Evolutionary conservation across 208 protist genomes (phyloP).

Genomic region (Polymyxa betae): DNA sequence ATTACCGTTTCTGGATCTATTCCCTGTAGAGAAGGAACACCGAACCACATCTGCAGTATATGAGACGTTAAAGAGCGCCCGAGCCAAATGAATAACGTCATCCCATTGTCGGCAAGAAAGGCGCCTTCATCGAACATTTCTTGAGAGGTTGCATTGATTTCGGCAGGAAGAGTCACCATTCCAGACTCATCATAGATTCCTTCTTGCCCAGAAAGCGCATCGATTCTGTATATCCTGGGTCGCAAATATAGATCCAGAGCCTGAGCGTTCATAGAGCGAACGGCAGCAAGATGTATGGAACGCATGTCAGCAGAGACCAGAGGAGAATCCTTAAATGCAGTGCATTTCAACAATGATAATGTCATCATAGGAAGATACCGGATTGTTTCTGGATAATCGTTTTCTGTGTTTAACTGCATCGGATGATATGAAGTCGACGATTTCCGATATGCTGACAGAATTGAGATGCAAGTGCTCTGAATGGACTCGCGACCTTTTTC

Average conservation of each 20-base stretch:
- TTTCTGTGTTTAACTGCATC: background rate
- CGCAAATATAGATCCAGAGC: slow-evolving; percentile 27
- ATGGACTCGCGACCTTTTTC: slow-evolving; percentile 69
- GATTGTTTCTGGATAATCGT: slow-evolving; percentile 65
- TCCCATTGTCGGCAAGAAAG: slow-evolving; percentile 58
- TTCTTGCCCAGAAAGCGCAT: background rate
- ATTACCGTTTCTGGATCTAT: background rate
- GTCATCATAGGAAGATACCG: slow-evolving; percentile 68
- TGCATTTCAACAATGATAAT: slow-evolving; percentile 67
- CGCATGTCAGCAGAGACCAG: background rate
- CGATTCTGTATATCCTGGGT: background rate
- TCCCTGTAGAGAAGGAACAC: background rate
- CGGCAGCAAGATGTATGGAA: background rate
- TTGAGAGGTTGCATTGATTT: slow-evolving; percentile 21
- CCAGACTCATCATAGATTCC: background rate
- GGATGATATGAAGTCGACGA: background rate
- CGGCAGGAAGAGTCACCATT: background rate
- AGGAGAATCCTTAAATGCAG: slow-evolving; percentile 58
- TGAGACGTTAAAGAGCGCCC: slow-evolving; percentile 45
- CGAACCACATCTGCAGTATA: slow-evolving; percentile 55
- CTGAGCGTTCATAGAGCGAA: background rate
- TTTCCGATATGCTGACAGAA: slow-evolving; percentile 60
- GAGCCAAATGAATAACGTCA: slow-evolving; percentile 49
- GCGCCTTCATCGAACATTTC: background rate
- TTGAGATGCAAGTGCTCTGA: slow-evolving; percentile 62